These are phyloP conservation scores for Solanum appendiculatum DNA, from an alignment of 257 asterid species.

Conservation along the genomic window DNA sequence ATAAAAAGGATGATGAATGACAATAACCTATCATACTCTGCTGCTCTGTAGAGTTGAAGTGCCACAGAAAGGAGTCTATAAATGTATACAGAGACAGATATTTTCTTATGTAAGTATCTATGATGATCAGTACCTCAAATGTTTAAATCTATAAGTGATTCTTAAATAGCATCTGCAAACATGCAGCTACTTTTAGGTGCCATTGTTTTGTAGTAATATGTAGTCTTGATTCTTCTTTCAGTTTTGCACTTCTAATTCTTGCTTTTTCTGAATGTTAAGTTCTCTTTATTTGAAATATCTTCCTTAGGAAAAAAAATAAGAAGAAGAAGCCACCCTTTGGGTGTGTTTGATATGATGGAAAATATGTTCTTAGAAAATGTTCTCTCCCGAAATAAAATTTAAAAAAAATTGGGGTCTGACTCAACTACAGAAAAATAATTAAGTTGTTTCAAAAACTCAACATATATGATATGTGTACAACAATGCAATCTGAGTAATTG, in stretches of 20 bases:
- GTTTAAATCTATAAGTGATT: neutral
- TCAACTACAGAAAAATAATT: too few relatives aligned
- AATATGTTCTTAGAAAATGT: too few relatives aligned
- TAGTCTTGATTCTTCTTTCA: neutral
- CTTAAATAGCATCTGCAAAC: neutral
- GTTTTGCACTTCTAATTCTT: neutral
- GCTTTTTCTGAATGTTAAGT: too few relatives aligned
- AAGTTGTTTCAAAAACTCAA: too few relatives aligned
- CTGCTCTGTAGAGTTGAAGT: neutral
- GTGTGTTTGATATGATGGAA: too few relatives aligned
- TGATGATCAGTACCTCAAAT: neutral
- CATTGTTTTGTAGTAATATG: neutral
- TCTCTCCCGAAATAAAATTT: too few relatives aligned
- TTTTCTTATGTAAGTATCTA: neutral
- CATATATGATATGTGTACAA: neutral
- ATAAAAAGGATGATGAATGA: neutral
- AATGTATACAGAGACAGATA: neutral
- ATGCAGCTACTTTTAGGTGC: neutral
- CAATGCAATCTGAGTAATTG: neutral
- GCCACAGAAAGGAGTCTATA: neutral
- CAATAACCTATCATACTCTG: neutral
- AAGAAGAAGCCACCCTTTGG: neutral
- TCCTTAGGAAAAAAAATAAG: too few relatives aligned
- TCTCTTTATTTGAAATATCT: too few relatives aligned
- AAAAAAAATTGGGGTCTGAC: too few relatives aligned